Conservation (phyloP, 352 stramenopile species). For the Thalassiosira gravida region DNA sequence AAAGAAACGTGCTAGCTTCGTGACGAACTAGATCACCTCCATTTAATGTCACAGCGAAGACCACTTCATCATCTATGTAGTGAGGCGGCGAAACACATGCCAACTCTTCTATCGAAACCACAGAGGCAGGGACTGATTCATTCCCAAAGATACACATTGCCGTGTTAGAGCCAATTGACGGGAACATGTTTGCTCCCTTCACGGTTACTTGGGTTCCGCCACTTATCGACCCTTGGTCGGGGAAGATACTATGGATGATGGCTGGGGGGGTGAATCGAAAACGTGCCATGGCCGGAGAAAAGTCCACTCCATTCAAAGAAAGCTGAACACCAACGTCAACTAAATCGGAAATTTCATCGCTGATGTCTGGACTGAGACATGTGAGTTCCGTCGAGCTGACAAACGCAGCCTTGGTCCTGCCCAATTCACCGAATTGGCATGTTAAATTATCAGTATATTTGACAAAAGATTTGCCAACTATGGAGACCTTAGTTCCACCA, state of each 20-base stretch:
- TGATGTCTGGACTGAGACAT: slow-evolving; percentile 51
- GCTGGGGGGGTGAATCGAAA: slow-evolving; percentile 46
- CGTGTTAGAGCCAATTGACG: slow-evolving; percentile 29
- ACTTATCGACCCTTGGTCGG: slow-evolving; percentile 40
- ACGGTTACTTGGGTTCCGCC: slow-evolving; percentile 66
- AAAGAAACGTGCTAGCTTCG: slow-evolving; percentile 40
- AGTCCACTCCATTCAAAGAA: slow-evolving; percentile 70
- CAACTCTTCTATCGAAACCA: slow-evolving; percentile 54
- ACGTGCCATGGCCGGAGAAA: slow-evolving; percentile 36
- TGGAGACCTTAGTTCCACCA: slow-evolving; percentile 85
- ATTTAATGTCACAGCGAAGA: slow-evolving; percentile 59
- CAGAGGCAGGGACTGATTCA: slow-evolving; percentile 31
- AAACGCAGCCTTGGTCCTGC: slow-evolving; percentile 35
- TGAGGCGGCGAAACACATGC: slow-evolving; percentile 56
- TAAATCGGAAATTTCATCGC: slow-evolving; percentile 18
- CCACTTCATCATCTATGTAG: slow-evolving; percentile 22
- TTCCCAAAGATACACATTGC: slow-evolving; percentile 64
- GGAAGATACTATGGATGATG: slow-evolving; percentile 47
- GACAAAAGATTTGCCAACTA: slow-evolving; percentile 87
- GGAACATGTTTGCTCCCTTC: slow-evolving; percentile 51
- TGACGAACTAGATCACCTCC: slow-evolving; percentile 41
- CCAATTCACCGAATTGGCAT: slow-evolving; percentile 81
- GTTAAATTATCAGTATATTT: slow-evolving; percentile 79
- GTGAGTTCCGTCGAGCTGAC: slow-evolving; percentile 48
- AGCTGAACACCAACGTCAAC: slow-evolving; percentile 45